Base-by-base conservation (phyloP, 371 early-diverging fungal species). In the Phascolomyces articulosus region DNA sequence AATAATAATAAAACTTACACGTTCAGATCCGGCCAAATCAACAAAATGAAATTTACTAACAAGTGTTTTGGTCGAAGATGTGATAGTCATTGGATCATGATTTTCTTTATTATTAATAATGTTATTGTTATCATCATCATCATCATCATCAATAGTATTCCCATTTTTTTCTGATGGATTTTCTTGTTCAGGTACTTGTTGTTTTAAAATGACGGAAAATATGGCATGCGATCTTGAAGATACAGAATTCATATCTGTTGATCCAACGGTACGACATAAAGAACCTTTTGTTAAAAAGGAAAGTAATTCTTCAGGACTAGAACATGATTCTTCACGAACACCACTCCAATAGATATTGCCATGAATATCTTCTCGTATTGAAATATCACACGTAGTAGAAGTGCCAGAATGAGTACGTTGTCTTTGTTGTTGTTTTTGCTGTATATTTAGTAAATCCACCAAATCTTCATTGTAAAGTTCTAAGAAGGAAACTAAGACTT, bases 401-500 rank as follows among this genome's bases (percentile, higher is more conserved):
- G 41, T 78, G 31, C 58, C 58, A 4, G 59, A 58, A 16, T 55
- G 18, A 16, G 40, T 38, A n/a, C 60, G 41, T 20, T 4, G 53
- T 40, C 49, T 40, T 49, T 57, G 48, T 18, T 57, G 47, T 23
- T 58, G 48, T 13, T 57, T 28, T 23, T 58, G 55, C 41, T 55
- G 49, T 40, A 51, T 79, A 54, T 87, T 86, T 26, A 96, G 74
- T 26, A 97, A 83, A 75, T 97, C 96, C 15, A 90, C 85, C 7
- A 97, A 75, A 57, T 95, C 95, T 80, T 99, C 99, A 76, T 99
- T 99, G 83, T 99, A 98, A 23, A 99, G 78, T 76, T 99, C 99
- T 26, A 98, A 70, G 77, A 92, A 97, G 40, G 94, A 88, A 7
- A 90, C 87, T 54, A 67, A 80, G 26, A 92, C 87, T 65, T 87